Base-by-base conservation (phyloP, 2,329 filamentous ascomycete genomes). In the Mycosphaerella arachidis region DNA sequence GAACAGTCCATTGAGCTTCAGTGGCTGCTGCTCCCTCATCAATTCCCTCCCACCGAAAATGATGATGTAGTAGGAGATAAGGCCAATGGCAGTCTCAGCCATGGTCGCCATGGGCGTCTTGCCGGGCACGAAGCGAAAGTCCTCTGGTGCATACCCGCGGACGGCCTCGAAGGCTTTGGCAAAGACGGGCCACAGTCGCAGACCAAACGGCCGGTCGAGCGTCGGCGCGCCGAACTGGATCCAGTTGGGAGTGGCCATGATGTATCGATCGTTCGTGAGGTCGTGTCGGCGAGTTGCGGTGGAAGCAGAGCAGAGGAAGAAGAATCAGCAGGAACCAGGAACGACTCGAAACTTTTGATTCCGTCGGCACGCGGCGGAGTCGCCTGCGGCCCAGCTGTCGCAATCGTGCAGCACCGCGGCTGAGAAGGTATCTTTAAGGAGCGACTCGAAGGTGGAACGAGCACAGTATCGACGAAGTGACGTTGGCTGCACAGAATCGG, bases 121-220 rank as follows among this genome's bases (percentile, higher is more conserved):
- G 71, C 91, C 91, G 48, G 87, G 83, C 62, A 86, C 82, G 78
- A 97, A 97, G 66, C 84, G 80, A 80, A 97, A 97, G 64, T 97
- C 87, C 68, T 91, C 86, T 63, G 90, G 87, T 66, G 90, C 87
- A 78, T 93, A 96, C 71, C 93, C 93, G 60, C 84, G 83, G 66
- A 91, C 81, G 59, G 82, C 76, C 74, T 89, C 88, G 78, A 89
- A 97, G 69, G 82, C 87, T 81, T 92, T 91, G 79, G 88, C 89
- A 84, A 97, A 97, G 78, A 95, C 86, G 70, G 93, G 91, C 94
- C 94, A 97, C 76, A 97, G 79, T 65, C 90, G 83, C 68, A 97
- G 81, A 75, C 93, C 94, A 72, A 97, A 97, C 35, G 93, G 93
- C 66, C 90, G 86, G 75, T 97, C 92, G 77, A 97, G 82, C 63